These are phyloP conservation scores for Kuraishia floccosa DNA, from an alignment of 805 yeast genomes.

Conservation along the genomic window DNA sequence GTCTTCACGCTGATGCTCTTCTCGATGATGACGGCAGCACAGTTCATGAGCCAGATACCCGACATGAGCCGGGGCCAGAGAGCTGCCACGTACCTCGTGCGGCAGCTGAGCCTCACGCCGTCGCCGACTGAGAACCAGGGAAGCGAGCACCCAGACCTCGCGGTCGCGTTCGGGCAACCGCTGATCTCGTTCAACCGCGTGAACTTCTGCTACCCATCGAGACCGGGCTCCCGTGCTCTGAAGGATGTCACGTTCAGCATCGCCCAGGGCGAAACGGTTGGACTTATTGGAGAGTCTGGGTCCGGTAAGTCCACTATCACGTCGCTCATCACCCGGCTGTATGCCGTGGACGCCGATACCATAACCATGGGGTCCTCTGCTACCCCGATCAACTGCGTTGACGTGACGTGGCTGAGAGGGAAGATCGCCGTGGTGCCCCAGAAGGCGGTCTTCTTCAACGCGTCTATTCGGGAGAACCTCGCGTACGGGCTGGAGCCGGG, in stretches of 20 bases:
- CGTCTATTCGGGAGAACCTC: conserved; percentile 61
- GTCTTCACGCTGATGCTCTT: conserved; percentile 66
- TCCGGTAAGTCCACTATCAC: conserved; percentile 81
- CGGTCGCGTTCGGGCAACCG: too few relatives aligned
- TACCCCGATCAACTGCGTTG: too few relatives aligned
- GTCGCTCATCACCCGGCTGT: conserved; percentile 43
- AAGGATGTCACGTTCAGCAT: conserved; percentile 31
- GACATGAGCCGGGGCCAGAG: conserved; percentile 71
- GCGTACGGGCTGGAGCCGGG: conserved; percentile 37
- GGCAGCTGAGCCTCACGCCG: conserved; percentile 22
- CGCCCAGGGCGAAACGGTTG: conserved; percentile 37
- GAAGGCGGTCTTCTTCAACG: conserved; percentile 59
- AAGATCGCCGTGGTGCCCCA: conserved; percentile 68
- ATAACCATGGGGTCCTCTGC: too few relatives aligned
- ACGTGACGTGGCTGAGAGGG: conserved; percentile 35
- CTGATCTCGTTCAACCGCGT: background rate
- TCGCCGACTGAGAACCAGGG: conserved; percentile 28
- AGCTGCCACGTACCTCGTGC: conserved; percentile 45
- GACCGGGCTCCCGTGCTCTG: conserved; percentile 18
- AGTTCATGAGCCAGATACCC: conserved; percentile 58
- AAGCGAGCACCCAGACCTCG: conserved; percentile 13
- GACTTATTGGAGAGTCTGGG: conserved; percentile 81
- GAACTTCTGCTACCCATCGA: conserved; percentile 33
- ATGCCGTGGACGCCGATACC: conserved; percentile 35
- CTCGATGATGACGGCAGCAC: conserved; percentile 54